phyloP scores from a whole-genome alignment of 768 basidiomycete species.

The Pleurotus eryngii region DNA sequence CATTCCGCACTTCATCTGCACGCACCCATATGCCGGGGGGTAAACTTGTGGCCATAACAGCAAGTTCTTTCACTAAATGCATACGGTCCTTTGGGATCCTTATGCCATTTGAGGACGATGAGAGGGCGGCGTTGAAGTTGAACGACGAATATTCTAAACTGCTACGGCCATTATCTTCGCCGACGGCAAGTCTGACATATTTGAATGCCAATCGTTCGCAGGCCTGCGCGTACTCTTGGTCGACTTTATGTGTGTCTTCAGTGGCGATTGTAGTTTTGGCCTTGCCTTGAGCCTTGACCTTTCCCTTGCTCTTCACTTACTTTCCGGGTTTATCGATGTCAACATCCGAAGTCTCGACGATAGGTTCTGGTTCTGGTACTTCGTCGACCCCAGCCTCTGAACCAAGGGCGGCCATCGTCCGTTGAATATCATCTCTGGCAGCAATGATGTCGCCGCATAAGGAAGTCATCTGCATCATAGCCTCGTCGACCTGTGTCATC shows the following conservation, averaged over 20 bases:
- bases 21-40: slow-evolving; percentile 56
- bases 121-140: slow-evolving; percentile 31
- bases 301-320: slow-evolving; percentile 14
- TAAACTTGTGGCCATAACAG: slow-evolving; percentile 51
- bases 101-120: slow-evolving; percentile 31
- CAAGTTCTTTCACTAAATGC: slow-evolving; percentile 55
- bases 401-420: slow-evolving; percentile 40
- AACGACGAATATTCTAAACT: slow-evolving; percentile 26
- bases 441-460: slow-evolving; percentile 53
- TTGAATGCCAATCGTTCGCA: slow-evolving; percentile 49
- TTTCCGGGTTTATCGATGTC: too few relatives aligned
- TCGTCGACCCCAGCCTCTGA: slow-evolving; percentile 11
- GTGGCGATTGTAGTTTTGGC: background rate
- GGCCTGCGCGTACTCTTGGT: slow-evolving; percentile 36
- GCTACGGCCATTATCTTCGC: slow-evolving; percentile 11
- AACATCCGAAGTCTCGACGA: background rate
- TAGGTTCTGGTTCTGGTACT: background rate
- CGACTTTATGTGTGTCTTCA: slow-evolving; percentile 29
- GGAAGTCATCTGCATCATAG: slow-evolving; percentile 37
- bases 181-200: slow-evolving; percentile 30
- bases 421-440: slow-evolving; percentile 44
- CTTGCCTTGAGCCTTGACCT: background rate
- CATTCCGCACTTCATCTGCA: slow-evolving; percentile 55
- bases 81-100: slow-evolving; percentile 44
- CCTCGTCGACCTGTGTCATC: slow-evolving; percentile 34